Base-by-base conservation (phyloP, 2,329 filamentous ascomycete genomes). In the Colletotrichum limetticola region DNA sequence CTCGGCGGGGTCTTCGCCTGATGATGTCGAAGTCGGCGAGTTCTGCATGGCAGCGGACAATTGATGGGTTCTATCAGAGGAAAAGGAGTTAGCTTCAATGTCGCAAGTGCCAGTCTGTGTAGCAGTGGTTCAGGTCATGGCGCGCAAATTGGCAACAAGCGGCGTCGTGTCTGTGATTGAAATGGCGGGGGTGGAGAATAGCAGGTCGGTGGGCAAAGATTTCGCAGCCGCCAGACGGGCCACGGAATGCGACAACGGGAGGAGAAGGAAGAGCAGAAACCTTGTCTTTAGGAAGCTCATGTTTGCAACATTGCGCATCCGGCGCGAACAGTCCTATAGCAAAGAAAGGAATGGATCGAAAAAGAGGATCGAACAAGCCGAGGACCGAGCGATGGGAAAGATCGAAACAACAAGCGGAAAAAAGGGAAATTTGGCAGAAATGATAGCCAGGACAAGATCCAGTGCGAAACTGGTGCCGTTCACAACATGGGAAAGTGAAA, bases 1-100 rank as follows among this genome's bases (percentile, higher is more conserved):
- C 79, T 98, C 95, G 83, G 93, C 91, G 78, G 91, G 89, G 82
- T 98, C 95, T 84, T 96, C 95, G 78, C 91, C 92, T 59, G 94
- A 94, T 74, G 92, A 94, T 68, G 91, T 90, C 66, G 94, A 93
- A 65, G 93, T 93, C 72, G 94, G 93, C 75, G 95, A 96, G 78
- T 92, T 87, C 85, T 92, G 84, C 91, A 88, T 86, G 86, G 86
- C 83, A 53, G 70, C 70, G 74, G 89, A 82, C 76, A 90, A 81
- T 77, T 90, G 88, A 72, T 89, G 85, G 74, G 87, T 85, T 85
- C 89, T 91, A 78, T 81, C 74, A 72, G 74, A 75, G 32, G 71
- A 76, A 73, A 74, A 77, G 76, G 32, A 58, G 56, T 75, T 68
- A 75, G 71, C 61, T 63, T 55, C 24, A 22, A n/a, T 14, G 46